Evolutionary conservation across 805 yeast genomes (phyloP), one percentile per base, ranked within the genome.

Genomic region (Starmerella floricola): DNA sequence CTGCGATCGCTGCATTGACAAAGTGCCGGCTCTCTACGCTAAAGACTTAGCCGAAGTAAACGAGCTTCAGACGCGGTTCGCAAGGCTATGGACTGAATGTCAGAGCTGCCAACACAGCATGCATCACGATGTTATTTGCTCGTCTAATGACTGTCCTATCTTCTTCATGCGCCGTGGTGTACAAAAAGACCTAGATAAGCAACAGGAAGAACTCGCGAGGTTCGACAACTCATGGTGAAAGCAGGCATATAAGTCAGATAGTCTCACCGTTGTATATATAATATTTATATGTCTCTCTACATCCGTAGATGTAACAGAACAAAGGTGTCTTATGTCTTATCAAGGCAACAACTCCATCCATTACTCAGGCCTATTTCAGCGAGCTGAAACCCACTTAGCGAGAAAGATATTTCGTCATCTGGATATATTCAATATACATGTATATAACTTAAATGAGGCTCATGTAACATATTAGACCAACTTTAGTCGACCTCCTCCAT

Each of bases 401-500:
- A 24, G 27, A 8, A 36, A 36, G 26, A 18, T 27, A 23, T 36
- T 36, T 34, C 24, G 6, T 34, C n/a, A 26, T 27, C 28, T 17
- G 30, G 21, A 30, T 30, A 30, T 24, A 27, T 29, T 36, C 39
- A 27, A 36, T 33, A 36, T 21, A 3, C 2, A 4, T 4, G 8
- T 18, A 18, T 13, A 26, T 12, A 16, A 8, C 13, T 28, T n/a
- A 4, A 6, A 31, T 10, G n/a, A 13, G 35, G 13, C n/a, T 19
- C 4, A 31, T 19, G 6, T 6, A 8, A 10, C 26, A 8, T 8
- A 23, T 23, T 23, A 23, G 26, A 10, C 10, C 12, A 15, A 18
- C 29, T 26, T 65, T 82, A 88, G 70, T 88, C 98, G 66, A 88
- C 96, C 73, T 88, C 98, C 76, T 88, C 98, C 98, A 88, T 91